Conservation (phyloP, 768 basidiomycete species). For the Suillus plorans region DNA sequence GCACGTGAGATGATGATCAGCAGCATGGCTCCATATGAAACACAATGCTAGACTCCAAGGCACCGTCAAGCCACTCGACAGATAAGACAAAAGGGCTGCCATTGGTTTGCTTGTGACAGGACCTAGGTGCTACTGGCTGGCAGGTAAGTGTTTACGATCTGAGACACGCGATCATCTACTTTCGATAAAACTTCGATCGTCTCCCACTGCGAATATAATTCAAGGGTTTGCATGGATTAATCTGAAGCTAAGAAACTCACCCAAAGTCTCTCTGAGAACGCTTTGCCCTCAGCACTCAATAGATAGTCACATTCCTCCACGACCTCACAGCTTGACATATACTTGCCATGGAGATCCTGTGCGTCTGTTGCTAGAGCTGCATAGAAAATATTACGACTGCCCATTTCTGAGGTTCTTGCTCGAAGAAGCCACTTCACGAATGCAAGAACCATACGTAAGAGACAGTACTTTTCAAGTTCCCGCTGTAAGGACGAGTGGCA, state of each 20-base stretch:
- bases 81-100: not conserved
- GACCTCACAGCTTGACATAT: conserved; percentile 24
- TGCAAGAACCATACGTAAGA: not conserved
- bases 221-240: not conserved
- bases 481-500: conserved; percentile 31
- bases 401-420: conserved; percentile 32
- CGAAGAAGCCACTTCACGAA: conserved; percentile 12
- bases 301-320: conserved; percentile 32
- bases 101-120: not conserved
- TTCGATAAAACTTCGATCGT: conserved; percentile 20
- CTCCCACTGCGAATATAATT: conserved; percentile 17
- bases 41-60: not conserved
- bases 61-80: not conserved
- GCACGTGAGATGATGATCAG: not conserved
- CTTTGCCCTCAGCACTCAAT: conserved; percentile 27
- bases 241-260: conserved; percentile 17
- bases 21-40: not conserved
- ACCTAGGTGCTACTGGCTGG: not conserved
- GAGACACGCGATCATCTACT: conserved; percentile 21
- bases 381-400: conserved; percentile 34
- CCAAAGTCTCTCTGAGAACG: conserved; percentile 31
- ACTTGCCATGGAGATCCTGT: conserved; percentile 30
- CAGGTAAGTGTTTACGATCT: conserved; percentile 10
- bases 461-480: conserved; percentile 1
- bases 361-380: conserved; percentile 29